Evolutionary conservation across 345 rosid species (phyloP), one percentile per base, ranked within the genome.

Genomic region (Geranium rotundifolium): DNA sequence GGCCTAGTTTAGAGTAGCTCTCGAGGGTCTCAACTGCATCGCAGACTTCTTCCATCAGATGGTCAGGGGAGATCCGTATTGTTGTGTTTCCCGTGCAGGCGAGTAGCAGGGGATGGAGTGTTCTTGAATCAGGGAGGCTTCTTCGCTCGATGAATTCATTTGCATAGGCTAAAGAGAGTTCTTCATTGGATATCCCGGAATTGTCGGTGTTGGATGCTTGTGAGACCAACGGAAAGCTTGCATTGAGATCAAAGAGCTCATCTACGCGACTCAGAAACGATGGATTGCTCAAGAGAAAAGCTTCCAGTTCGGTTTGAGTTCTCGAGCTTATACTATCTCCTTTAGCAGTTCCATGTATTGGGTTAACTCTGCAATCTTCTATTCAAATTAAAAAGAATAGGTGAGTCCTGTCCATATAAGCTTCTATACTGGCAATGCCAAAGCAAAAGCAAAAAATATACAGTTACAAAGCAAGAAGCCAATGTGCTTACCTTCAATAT

Each of bases 141-240:
- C 71, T 82, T 12, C 78, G 79, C 62, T 60, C 76, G 19, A 80
- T 58, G 59, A 80, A 76, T 74, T 90, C 99, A 55, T 76, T 80
- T 56, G 95, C 86, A 29, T 77, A 87, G 65, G 84, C 95, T 61
- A 83, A 61, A 57, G 71, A 79, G 69, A 85, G 84, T 76, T 63
- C 79, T 62, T 60, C 65, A 17, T 76, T 69, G n/a, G 72, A 64
- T 27, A 56, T 62, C 23, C 49, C 49, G 12, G 60, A 39, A 57
- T 62, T 70, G 16, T 57, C 5, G 17, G 55, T 67, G 27, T 58
- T 57, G 13, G 46, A 39, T 23, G 61, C 54, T 69, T 67, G 69
- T 39, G 66, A 52, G 49, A 61, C 29, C 8, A 63, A 52, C 56
- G 67, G 65, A 54, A 49, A 52, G 62, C 66, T 76, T 56, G 62